Base-by-base conservation (phyloP, 2,329 filamentous ascomycete species). In the Fusarium setosum region DNA sequence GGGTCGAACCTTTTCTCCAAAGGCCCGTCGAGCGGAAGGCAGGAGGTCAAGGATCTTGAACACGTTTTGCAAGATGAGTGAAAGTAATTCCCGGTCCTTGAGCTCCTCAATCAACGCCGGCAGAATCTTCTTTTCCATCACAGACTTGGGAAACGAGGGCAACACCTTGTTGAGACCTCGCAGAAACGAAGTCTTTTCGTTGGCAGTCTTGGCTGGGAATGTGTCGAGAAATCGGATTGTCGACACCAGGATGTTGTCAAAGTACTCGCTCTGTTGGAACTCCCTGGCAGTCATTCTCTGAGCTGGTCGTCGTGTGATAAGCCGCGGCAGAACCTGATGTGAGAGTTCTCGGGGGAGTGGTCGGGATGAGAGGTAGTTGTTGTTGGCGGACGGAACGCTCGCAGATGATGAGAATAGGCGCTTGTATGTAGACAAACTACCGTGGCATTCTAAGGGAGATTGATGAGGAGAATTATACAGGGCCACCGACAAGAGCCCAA, bases 231-330 rank as follows among this genome's bases (percentile, higher is more conserved):
- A 99, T 12, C 96, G 92, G 63, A 99, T 97, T 0, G 96, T 97
- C 0, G 94, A 97, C 20, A 99, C 93, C 5, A 99, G 84, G 42
- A 98, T 92, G 73, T 98, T 99, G 79, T 99, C 94, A 75, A 99
- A 99, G 75, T 96, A 99, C 68, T 93, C 90, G 73, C 94, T 96
- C 76, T 97, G 89, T 74, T 99, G 96, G 70, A 99, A 98, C 71
- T 97, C 95, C 53, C 88, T 89, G 5, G 95, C 94, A 23, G 90
- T 94, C 81, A 98, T 87, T 41, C 96, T 88, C 75, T 97, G 92
- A 4, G 94, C 93, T 4, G 96, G 93, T 55, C 94, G 85, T 64
- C 96, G 86, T 0, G 95, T 96, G 57, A 99, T 94, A 41, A 99
- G 86, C 23, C 91, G 86, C 3, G 96, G 94, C 5, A 99, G 81